Evolutionary conservation across 257 asterid species (phyloP), one percentile per base, ranked within the genome.

Genomic region (Nicotiana undulata): DNA sequence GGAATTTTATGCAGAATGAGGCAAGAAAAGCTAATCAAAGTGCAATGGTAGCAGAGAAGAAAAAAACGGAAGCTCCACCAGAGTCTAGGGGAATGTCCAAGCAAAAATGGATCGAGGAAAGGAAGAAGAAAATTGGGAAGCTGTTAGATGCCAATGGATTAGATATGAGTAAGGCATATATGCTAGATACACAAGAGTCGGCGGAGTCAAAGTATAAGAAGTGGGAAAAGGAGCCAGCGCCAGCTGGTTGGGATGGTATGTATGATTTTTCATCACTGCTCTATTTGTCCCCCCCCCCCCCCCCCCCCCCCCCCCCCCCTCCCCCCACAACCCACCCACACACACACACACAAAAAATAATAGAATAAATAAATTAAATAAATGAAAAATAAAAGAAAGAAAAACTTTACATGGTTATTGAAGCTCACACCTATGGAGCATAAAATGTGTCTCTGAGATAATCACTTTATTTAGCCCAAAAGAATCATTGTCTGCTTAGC

Each of bases 191-290:
- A 2, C 90, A 91, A 83, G 99, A 92, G 81, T 85, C 87, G 92
- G 99, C 98, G 53, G 88, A 91, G 85, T 18, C 89, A 2, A 96
- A 96, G 88, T 96, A 96, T 87, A 91, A 96, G 89, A 96, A 92
- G 83, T 92, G 98, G 98, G 98, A 91, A 82, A 92, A 94, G 89
- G 93, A 90, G 51, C 97, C 97, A 82, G 98, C 99, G 82, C 98
- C 98, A 77, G 90, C 88, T 87, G 99, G 99, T 76, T 92, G 99
- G 99, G 98, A 92, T 85, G 99, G 99, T 96, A 88, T 22, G 81
- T 0, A 17, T 75, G 12, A 37, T 20, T 34, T 75, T 86, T 80
- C 20, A 17, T 82, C 59, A 51, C 31, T 83, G 26, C 15, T 72
- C 60, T 72, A 24, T 46, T 72, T 13, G 24, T n/a, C 22, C 17